These are phyloP conservation scores for Neurospora sp. DNA, from an alignment of 495 filamentous ascomycete species.

Conservation along the genomic window DNA sequence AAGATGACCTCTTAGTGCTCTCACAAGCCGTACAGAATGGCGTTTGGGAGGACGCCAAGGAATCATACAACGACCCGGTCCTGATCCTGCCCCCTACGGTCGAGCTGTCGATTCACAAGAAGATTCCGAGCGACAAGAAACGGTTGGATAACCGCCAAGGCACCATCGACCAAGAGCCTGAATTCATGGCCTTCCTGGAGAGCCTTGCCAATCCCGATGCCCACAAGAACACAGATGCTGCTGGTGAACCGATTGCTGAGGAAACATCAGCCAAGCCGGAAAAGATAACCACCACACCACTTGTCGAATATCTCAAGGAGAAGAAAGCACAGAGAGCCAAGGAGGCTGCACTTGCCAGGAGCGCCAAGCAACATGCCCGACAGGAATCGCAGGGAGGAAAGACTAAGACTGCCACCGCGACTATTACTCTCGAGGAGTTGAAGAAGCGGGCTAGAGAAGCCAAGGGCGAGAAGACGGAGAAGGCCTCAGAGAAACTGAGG, in stretches of 20 bases:
- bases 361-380: constrained; percentile 34
- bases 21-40: constrained; percentile 54
- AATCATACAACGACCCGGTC: constrained; percentile 53
- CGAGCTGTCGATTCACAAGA: constrained; percentile 75
- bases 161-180: constrained; percentile 89
- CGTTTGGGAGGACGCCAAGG: constrained; percentile 65
- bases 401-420: constrained; percentile 39
- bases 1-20: constrained; percentile 48
- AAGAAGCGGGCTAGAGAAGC: constrained; percentile 37
- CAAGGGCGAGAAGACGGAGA: constrained; percentile 53
- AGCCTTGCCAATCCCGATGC: constrained; percentile 67
- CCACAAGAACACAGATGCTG: constrained; percentile 26
- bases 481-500: constrained; percentile 51
- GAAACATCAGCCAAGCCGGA: constrained; percentile 44
- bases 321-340: constrained; percentile 85
- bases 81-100: constrained; percentile 65
- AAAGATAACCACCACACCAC: constrained; percentile 68
- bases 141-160: constrained; percentile 79
- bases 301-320: constrained; percentile 83
- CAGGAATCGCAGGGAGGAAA: constrained; percentile 34
- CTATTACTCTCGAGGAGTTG: constrained; percentile 42
- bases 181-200: constrained; percentile 89
- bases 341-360: constrained; percentile 43
- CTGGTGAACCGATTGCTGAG: constrained; percentile 39
- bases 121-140: constrained; percentile 57